Evolutionary conservation across 345 rosid genomes (phyloP), one percentile per base, ranked within the genome.

Genomic region (Arabidopsis suecica): DNA sequence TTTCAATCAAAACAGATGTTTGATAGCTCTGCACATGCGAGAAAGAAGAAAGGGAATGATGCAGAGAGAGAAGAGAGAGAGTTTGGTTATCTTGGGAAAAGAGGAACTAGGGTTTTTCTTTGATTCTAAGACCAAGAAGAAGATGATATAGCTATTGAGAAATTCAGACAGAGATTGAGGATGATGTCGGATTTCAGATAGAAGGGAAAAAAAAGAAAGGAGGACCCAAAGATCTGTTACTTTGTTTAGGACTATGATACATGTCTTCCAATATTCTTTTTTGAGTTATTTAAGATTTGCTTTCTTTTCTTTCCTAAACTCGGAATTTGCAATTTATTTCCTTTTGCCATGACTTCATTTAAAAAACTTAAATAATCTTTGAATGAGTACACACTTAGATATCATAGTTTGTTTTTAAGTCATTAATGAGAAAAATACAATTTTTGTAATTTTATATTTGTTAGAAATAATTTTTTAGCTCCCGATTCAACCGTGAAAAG

Each of bases 1-100:
- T 87, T 87, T 88, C 96, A 90, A 90, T 88, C 91, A 84, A 89
- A 73, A 78, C 79, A 71, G 71, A 78, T 57, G 73, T 49, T 49
- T 72, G 83, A 80, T 62, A 70, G 82, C 72, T 56, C 61, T 71
- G 77, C 72, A 78, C 80, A 61, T 73, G 80, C 65, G 69, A 37
- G 51, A 73, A 61, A 32, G 6, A 38, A 25, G 66, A 44, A 42
- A 16, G 18, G 18, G 18, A 16, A 63, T 54, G 63, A 51, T 58
- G 25, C 61, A 49, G 18, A 28, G 32, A 65, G 58, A 36, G n/a
- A 36, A 33, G 59, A 47, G 32, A 63, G 56, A 74, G 44, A 80
- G 33, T 63, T 69, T 47, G 59, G 76, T 54, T 62, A 45, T 64
- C 18, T 16, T 55, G 55, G 63, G 11, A 36, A 56, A 42, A 75